Evolutionary conservation across 768 basidiomycete genomes (phyloP), one percentile per base, ranked within the genome.

Genomic region (Russula emetica): DNA sequence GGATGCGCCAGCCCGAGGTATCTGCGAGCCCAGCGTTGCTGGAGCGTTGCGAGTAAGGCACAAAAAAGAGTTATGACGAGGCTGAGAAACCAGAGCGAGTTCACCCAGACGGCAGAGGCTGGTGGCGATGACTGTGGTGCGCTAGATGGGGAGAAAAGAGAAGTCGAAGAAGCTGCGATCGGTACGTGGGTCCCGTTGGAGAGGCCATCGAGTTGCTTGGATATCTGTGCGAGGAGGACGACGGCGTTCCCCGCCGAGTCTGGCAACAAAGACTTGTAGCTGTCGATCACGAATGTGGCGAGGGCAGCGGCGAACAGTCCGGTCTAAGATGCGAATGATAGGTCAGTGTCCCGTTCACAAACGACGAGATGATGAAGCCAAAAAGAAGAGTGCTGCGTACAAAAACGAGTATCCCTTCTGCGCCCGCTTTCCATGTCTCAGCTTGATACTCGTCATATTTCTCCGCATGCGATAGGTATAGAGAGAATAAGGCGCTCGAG

Each of bases 201-300:
- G 30, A 44, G 28, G 18, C 55, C 34, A 3, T 50, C 28, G 9
- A 67, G 54, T 32, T 67, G 66, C 2, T 24, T 40, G 14, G 64
- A 67, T 54, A 67, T 67, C 40, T 67, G 64, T 7, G 58, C 20
- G 44, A 67, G 63, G 26, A 60, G 58, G 40, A 28, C 7, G 58
- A 66, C 64, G 4, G 57, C 22, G 11, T 53, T 45, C 9, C 22
- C 30, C 3, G 53, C 63, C 5, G 58, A 40, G 28, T 67, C 64
- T 3, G 66, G 66, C 18, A 51, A 40, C 24, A 67, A 40, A 0
- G 20, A 24, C n/a, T 67, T 67, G 40, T 66, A 67, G 18, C 65
- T 67, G 34, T 67, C 67, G 38, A 62, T 14, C 4, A 67, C 30
- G 45, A 67, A 66, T 5, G 60, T 52, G 24, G 65, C 63, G 36